Conservation (phyloP, 768 basidiomycete genomes). For the Boletus tomentosulus region DNA sequence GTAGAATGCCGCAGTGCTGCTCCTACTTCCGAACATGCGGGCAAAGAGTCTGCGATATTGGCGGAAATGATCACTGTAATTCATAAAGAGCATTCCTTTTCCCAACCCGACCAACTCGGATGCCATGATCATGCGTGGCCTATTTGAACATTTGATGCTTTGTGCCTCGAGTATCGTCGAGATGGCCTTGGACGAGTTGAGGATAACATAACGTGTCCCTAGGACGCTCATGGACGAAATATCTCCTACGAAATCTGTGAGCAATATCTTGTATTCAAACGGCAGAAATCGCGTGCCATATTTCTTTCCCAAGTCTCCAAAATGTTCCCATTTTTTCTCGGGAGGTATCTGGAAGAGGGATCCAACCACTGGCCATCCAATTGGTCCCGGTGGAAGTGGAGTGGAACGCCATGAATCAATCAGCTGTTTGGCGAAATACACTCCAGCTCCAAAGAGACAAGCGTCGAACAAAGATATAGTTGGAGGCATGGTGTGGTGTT, state of each 20-base stretch:
- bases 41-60: conserved; percentile 12
- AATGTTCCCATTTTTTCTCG: conserved; percentile 48
- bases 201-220: conserved; percentile 44
- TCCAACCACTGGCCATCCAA: conserved; percentile 42
- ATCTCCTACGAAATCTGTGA: conserved; percentile 10
- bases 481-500: conserved; percentile 1
- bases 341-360: conserved; percentile 51
- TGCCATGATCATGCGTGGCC: conserved; percentile 16
- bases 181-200: conserved; percentile 44
- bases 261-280: background rate
- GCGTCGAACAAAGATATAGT: background rate
- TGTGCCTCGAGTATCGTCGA: conserved; percentile 50
- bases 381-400: conserved; percentile 20
- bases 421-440: conserved; percentile 6
- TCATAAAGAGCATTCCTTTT: conserved; percentile 5
- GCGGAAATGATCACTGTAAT: conserved; percentile 7
- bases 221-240: conserved; percentile 29
- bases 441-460: conserved; percentile 16
- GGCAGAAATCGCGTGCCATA: conserved; percentile 37
- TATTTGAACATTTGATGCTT: conserved; percentile 45
- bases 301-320: conserved; percentile 49
- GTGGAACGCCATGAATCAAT: background rate
- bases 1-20: conserved; percentile 6
- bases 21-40: conserved; percentile 10
- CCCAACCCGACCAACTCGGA: conserved; percentile 17